phyloP scores from a whole-genome alignment of 805 yeast genomes.

The Torulaspora indica region DNA sequence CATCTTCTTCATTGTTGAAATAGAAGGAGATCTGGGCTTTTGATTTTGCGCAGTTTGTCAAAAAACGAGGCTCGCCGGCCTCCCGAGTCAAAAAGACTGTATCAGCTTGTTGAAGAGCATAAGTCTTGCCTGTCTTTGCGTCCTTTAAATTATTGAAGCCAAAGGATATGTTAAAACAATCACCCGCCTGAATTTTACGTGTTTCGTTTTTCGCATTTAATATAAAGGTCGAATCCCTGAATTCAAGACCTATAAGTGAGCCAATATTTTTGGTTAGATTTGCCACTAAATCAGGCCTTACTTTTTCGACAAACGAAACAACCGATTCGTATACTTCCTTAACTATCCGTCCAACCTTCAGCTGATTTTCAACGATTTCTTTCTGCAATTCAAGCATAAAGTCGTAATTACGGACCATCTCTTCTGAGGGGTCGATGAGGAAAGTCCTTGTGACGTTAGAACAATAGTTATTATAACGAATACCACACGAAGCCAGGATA shows the following conservation, averaged over 20 bases:
- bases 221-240: conserved; percentile 72
- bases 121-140: conserved; percentile 49
- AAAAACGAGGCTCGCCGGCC: conserved; percentile 50
- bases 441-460: conserved; percentile 85
- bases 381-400: conserved; percentile 66
- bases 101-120: conserved; percentile 73
- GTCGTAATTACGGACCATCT: conserved; percentile 74
- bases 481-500: conserved; percentile 76
- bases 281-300: conserved; percentile 59
- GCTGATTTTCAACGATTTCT: conserved; percentile 48
- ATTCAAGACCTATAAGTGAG: conserved; percentile 84
- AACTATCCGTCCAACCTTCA: conserved; percentile 67
- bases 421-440: conserved; percentile 79
- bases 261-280: conserved; percentile 78
- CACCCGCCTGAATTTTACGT: conserved; percentile 61
- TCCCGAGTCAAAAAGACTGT: conserved; percentile 63
- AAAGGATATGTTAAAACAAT: conserved; percentile 67
- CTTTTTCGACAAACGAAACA: conserved; percentile 51
- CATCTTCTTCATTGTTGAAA: conserved; percentile 65
- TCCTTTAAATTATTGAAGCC: conserved; percentile 67
- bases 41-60: conserved; percentile 70
- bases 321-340: conserved; percentile 63
- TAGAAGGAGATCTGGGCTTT: conserved; percentile 77
- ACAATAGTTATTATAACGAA: conserved; percentile 84
- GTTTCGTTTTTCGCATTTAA: conserved; percentile 65